These are phyloP conservation scores for Erysimum cheiri DNA, from an alignment of 441 rosid genomes.

Conservation along the genomic window DNA sequence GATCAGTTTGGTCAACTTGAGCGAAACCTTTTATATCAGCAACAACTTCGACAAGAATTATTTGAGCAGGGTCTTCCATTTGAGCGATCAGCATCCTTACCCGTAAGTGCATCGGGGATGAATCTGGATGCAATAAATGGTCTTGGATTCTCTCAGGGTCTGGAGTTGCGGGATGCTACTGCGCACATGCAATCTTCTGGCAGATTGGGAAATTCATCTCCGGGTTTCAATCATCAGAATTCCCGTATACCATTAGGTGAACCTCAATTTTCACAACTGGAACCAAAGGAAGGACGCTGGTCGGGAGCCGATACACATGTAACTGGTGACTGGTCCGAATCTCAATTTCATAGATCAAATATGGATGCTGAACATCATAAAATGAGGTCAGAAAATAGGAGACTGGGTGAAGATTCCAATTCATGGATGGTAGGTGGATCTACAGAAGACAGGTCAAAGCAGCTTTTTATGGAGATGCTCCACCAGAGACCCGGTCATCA, in stretches of 20 bases:
- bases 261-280: slow-evolving; percentile 49
- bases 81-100: slow-evolving; percentile 60
- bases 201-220: slow-evolving; percentile 54
- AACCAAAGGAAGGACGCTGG: slow-evolving; percentile 50
- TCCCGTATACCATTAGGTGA: slow-evolving; percentile 47
- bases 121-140: slow-evolving; percentile 55
- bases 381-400: slow-evolving; percentile 49
- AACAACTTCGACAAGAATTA: slow-evolving; percentile 53
- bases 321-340: slow-evolving; percentile 59
- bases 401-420: slow-evolving; percentile 48
- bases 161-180: slow-evolving; percentile 43
- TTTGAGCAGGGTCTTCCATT: slow-evolving; percentile 53
- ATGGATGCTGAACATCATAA: slow-evolving; percentile 52
- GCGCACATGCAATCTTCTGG: slow-evolving; percentile 46
- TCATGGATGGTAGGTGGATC: slow-evolving; percentile 60
- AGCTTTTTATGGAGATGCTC: slow-evolving; percentile 62
- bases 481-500: slow-evolving; percentile 56
- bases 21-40: slow-evolving; percentile 51
- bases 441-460: slow-evolving; percentile 62
- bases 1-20: slow-evolving; percentile 56
- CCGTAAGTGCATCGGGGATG: slow-evolving; percentile 48
- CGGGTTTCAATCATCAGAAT: slow-evolving; percentile 49
- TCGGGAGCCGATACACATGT: slow-evolving; percentile 50
- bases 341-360: slow-evolving; percentile 51
- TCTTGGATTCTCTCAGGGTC: slow-evolving; percentile 52